Base-by-base conservation (phyloP, 2,329 filamentous ascomycete species). In the Scopulariopsis brevicaulis region DNA sequence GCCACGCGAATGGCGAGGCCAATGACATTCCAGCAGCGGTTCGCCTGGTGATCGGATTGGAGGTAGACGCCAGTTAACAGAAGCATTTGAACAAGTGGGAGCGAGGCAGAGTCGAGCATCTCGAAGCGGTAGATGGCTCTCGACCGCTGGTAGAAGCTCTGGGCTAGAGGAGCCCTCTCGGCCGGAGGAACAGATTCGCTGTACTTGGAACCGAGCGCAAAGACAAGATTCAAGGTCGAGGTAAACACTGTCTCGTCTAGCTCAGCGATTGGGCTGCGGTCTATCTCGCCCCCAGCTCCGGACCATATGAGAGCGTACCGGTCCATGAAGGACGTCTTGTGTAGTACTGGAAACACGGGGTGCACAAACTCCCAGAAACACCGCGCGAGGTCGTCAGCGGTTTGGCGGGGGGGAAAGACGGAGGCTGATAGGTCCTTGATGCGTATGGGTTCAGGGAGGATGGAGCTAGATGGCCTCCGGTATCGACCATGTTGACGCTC, bases 31-130 rank as follows among this genome's bases (percentile, higher is more conserved):
- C 65, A 67, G 40, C 64, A 65, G 14, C 57, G 51, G 52, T 62
- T 63, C 35, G 62, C 59, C 14, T 60, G 56, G 22, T 65, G 62
- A n/a, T 60, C 63, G 37, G 60, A 62, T 54, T 67, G 65, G 14
- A 67, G 61, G 58, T 66, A 67, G 37, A 64, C 64, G 22, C 60
- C 61, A 55, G 62, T 64, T 12, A 67, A 58, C n/a, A 66, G 53
- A 22, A 66, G 59, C 32, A 60, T 59, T 58, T 66, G 64, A 8
- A 67, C 65, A 24, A 66, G 46, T 2, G 61, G 60, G 18, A 60
- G 34, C 3, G 55, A 50, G 14, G 25, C 25, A n/a, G 18, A 57
- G 61, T 52, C 63, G 32, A 57, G 62, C 60, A 56, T 25, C 46
- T 55, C 54, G 35, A 55, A 55, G 8, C 40, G 34, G 54, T 55